Percentiles rank a stretch among this genome's conserved stretches.
Conservation (phyloP, 257 asterid genomes). For the Catharanthus roseus region DNA sequence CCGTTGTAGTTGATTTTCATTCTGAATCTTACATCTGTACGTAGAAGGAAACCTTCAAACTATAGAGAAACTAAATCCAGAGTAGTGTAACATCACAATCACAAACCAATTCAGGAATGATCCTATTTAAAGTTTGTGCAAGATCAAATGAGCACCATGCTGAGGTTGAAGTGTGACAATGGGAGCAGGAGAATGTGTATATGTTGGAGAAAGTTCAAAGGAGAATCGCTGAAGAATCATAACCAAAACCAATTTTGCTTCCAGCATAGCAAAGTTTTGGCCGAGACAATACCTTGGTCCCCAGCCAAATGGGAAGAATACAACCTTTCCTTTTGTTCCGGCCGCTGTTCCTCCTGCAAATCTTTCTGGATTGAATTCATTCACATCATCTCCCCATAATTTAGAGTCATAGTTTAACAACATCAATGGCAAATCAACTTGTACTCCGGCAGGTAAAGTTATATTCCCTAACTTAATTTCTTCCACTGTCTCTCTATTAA, state of each 20-base stretch:
- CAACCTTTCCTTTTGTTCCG: constrained; percentile 22
- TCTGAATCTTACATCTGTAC: no score
- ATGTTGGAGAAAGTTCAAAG: constrained; percentile 34
- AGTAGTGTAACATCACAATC: no score
- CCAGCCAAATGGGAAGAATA: constrained; percentile 43
- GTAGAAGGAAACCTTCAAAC: no score
- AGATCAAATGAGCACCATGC: constrained; percentile 28
- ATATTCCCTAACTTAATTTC: constrained; percentile 21
- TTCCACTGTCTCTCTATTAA: constrained; percentile 4
- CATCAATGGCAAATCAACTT: constrained; percentile 3
- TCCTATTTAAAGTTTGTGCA: constrained; percentile 1
- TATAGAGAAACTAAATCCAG: no score
- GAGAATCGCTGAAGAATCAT: constrained; percentile 41
- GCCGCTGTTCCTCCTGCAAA: constrained; percentile 26
- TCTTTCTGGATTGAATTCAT: constrained; percentile 35
- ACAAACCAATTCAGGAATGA: no score
- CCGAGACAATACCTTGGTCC: constrained; percentile 40
- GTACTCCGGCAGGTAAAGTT: constrained; percentile 12
- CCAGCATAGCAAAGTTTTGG: constrained; percentile 34
- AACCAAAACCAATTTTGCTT: constrained; percentile 29
- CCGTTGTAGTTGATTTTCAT: no score
- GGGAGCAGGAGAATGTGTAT: constrained; percentile 27
- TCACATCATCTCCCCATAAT: constrained; percentile 41
- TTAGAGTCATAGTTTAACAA: constrained; percentile 19
- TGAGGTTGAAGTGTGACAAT: constrained; percentile 28